Evolutionary conservation across 2,329 filamentous ascomycete species (phyloP).

Genomic region (Pseudocercospora cruenta): DNA sequence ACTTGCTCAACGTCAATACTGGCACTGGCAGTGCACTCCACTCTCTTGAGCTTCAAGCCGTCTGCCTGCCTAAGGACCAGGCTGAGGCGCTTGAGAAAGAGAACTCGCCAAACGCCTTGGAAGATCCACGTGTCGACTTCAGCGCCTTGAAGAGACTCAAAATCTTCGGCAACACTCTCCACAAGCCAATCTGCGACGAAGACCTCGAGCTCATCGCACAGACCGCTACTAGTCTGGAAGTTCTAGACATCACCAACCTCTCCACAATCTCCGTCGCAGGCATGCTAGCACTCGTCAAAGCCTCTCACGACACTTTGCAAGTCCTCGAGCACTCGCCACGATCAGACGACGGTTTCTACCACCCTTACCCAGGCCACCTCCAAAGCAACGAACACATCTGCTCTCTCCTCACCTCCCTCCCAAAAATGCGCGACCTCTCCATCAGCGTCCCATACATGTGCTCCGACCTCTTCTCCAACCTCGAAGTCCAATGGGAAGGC

Average conservation of each 20-base stretch:
- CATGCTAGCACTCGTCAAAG: slow-evolving; percentile 56
- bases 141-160: slow-evolving; percentile 55
- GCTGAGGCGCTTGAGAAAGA: slow-evolving; percentile 46
- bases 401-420: slow-evolving; percentile 51
- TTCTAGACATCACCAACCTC: slow-evolving; percentile 58
- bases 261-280: slow-evolving; percentile 57
- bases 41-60: slow-evolving; percentile 56
- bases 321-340: slow-evolving; percentile 59
- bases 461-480: slow-evolving; percentile 49
- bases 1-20: slow-evolving; percentile 49
- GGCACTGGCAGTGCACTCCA: slow-evolving; percentile 47
- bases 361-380: slow-evolving; percentile 52
- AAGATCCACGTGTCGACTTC: slow-evolving; percentile 52
- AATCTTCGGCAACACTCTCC: slow-evolving; percentile 58
- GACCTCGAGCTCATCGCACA: slow-evolving; percentile 56
- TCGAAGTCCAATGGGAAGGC: slow-evolving; percentile 49
- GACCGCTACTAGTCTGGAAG: slow-evolving; percentile 55
- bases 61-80: slow-evolving; percentile 54
- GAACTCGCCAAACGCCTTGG: slow-evolving; percentile 43
- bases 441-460: slow-evolving; percentile 55
- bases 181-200: slow-evolving; percentile 55
- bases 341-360: slow-evolving; percentile 56
- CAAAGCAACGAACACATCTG: slow-evolving; percentile 52
- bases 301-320: slow-evolving; percentile 52
- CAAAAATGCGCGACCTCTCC: slow-evolving; percentile 52